Conservation (phyloP, 2,329 filamentous ascomycete genomes). For the Verticillium tricorpus region DNA sequence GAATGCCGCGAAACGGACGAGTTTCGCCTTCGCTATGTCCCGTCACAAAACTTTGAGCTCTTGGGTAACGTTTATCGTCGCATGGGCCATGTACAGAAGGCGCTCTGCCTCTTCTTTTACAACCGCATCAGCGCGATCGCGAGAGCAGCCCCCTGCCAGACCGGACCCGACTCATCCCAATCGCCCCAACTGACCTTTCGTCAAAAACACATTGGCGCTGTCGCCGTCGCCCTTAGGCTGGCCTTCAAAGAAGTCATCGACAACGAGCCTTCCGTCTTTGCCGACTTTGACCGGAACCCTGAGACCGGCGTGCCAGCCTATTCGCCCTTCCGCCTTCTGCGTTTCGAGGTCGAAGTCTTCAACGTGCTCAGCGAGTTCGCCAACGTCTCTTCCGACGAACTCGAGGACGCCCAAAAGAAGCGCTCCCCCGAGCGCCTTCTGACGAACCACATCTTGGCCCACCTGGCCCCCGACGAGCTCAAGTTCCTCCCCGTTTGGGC, state of each 20-base stretch:
- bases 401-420: slow-evolving; percentile 24
- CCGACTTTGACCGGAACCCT: neutral
- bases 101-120: slow-evolving; percentile 32
- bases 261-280: neutral
- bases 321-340: neutral
- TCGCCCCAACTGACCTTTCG: neutral
- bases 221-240: neutral
- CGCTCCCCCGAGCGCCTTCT: slow-evolving; percentile 23
- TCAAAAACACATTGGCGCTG: neutral
- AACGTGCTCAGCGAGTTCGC: slow-evolving; percentile 5
- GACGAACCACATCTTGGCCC: slow-evolving; percentile 44
- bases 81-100: slow-evolving; percentile 27
- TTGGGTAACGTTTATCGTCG: slow-evolving; percentile 17
- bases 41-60: slow-evolving; percentile 10
- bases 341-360: slow-evolving; percentile 7
- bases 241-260: neutral
- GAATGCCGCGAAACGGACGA: slow-evolving; percentile 17
- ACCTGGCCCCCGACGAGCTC: slow-evolving; percentile 51
- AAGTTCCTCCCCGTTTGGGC: slow-evolving; percentile 64
- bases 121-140: slow-evolving; percentile 14
- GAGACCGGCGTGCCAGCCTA: neutral
- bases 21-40: slow-evolving; percentile 32
- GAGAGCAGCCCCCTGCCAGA: neutral
- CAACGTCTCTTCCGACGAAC: slow-evolving; percentile 7
- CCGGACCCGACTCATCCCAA: neutral